phyloP scores from a whole-genome alignment of 306 rosid species.

The Trifolium repens region DNA sequence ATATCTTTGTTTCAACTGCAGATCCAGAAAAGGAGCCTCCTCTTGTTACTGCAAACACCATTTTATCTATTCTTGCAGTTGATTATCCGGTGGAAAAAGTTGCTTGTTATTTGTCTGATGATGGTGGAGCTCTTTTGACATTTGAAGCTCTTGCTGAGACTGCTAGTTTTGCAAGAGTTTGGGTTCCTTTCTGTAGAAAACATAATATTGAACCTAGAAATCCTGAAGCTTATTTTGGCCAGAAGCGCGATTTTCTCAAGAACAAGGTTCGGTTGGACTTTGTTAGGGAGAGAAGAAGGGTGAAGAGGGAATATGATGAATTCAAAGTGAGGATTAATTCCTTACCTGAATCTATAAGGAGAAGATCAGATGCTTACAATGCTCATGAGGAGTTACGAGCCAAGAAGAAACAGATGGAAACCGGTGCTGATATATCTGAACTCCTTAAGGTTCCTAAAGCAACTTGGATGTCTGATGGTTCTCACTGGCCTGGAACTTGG shows the following conservation, averaged over 20 bases:
- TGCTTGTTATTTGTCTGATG: conserved; percentile 87
- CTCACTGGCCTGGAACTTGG: conserved; percentile 97
- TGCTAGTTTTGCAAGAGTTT: conserved; percentile 74
- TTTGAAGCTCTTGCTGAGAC: conserved; percentile 91
- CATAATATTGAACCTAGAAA: conserved; percentile 77
- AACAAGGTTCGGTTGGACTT: conserved; percentile 87
- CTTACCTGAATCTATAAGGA: conserved; percentile 76
- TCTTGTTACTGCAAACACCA: conserved; percentile 83
- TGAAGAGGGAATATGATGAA: conserved; percentile 87
- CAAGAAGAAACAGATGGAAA: conserved; percentile 80
- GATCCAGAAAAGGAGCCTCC: conserved; percentile 94
- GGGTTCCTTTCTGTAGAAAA: conserved; percentile 89
- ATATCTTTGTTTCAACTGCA: conserved; percentile 84
- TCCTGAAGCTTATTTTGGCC: conserved; percentile 85
- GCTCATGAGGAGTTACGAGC: conserved; percentile 83
- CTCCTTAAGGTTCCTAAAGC: conserved; percentile 66
- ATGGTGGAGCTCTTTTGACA: conserved; percentile 81
- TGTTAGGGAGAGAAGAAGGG: conserved; percentile 81
- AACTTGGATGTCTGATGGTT: conserved; percentile 93
- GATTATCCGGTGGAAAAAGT: conserved; percentile 85
- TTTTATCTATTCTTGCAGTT: conserved; percentile 82
- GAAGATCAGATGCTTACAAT: conserved; percentile 86
- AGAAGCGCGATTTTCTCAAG: conserved; percentile 79
- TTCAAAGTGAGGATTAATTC: conserved; percentile 85
- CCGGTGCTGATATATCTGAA: conserved; percentile 57